These are phyloP conservation scores for Scortechinia acanthostroma DNA, from an alignment of 2,329 filamentous ascomycete genomes.

Conservation along the genomic window DNA sequence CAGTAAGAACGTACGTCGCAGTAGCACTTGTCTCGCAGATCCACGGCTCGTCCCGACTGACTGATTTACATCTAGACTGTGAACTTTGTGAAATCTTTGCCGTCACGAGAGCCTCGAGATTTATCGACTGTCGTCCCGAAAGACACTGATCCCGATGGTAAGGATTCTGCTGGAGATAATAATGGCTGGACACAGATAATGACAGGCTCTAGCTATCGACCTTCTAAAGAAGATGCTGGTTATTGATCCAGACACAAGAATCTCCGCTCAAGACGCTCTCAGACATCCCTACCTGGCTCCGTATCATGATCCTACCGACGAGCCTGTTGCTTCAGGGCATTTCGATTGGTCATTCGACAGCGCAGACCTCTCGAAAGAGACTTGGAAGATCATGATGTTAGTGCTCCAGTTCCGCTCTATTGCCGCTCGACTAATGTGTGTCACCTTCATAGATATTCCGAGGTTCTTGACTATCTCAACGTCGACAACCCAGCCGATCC, in stretches of 20 bases:
- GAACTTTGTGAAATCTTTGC: conserved; percentile 92
- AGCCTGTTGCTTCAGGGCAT: conserved; percentile 91
- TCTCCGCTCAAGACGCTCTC: conserved; percentile 79
- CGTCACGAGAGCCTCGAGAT: conserved; percentile 85
- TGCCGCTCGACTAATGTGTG: conserved; percentile 8
- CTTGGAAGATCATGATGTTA: conserved; percentile 99
- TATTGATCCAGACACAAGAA: conserved; percentile 93
- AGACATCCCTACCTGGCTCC: conserved; percentile 89
- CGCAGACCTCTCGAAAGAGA: conserved; percentile 90
- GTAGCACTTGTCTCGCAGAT: conserved; percentile 8
- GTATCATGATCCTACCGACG: conserved; percentile 95
- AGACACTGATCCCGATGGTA: too few species aligned
- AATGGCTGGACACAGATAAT: too few species aligned
- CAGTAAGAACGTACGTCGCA: conserved; percentile 76
- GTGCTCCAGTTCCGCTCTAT: conserved; percentile 19
- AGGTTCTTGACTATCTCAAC: conserved; percentile 98
- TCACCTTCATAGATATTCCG: conserved; percentile 83
- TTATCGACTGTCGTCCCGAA: too few species aligned
- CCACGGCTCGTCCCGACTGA: conserved; percentile 4
- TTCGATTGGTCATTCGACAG: conserved; percentile 99
- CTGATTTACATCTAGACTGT: conserved; percentile 58
- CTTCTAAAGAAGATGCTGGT: conserved; percentile 94
- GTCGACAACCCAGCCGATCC: too few species aligned
- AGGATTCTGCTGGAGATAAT: too few species aligned
- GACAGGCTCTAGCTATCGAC: too few species aligned